A percentile compares a stretch with the other conserved stretches of the same genome.
Conservation (phyloP, 768 basidiomycete species). For the Podaxis sp. region DNA sequence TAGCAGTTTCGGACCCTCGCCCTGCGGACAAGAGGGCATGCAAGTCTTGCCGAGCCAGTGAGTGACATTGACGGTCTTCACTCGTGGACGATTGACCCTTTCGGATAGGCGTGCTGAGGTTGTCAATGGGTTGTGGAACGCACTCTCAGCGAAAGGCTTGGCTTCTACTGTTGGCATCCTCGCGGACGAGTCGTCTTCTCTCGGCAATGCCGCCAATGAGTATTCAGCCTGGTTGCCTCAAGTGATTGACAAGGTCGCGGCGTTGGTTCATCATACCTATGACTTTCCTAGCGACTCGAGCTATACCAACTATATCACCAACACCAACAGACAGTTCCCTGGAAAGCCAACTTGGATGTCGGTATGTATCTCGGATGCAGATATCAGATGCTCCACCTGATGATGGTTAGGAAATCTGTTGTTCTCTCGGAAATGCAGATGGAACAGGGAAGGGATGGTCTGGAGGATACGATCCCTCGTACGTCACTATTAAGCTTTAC, state of each 20-base stretch:
- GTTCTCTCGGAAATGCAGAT: conserved; percentile 34
- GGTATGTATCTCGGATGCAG: conserved; percentile 20
- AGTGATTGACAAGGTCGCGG: conserved; percentile 35
- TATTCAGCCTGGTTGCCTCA: conserved; percentile 35
- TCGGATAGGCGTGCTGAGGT: conserved; percentile 36
- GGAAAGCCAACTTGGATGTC: conserved; percentile 41
- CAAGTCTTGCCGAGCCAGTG: conserved; percentile 38
- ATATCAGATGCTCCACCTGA: background rate
- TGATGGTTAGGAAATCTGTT: conserved; percentile 34
- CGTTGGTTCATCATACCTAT: conserved; percentile 45
- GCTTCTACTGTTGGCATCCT: conserved; percentile 35
- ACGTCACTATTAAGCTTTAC: background rate
- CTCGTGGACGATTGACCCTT: background rate
- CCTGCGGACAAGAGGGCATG: conserved; percentile 50
- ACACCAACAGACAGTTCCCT: conserved; percentile 26
- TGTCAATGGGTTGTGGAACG: conserved; percentile 35
- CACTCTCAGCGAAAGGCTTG: conserved; percentile 30
- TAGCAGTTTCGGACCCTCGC: conserved; percentile 35
- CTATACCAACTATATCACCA: conserved; percentile 31
- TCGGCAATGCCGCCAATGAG: conserved; percentile 30
- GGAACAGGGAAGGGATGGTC: conserved; percentile 34
- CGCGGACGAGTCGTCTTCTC: conserved; percentile 41
- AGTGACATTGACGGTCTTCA: conserved; percentile 9
- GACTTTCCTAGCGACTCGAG: conserved; percentile 41
- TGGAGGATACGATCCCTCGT: conserved; percentile 38